Conservation (phyloP, 2,329 filamentous ascomycete species). For the Alternaria alternata region DNA sequence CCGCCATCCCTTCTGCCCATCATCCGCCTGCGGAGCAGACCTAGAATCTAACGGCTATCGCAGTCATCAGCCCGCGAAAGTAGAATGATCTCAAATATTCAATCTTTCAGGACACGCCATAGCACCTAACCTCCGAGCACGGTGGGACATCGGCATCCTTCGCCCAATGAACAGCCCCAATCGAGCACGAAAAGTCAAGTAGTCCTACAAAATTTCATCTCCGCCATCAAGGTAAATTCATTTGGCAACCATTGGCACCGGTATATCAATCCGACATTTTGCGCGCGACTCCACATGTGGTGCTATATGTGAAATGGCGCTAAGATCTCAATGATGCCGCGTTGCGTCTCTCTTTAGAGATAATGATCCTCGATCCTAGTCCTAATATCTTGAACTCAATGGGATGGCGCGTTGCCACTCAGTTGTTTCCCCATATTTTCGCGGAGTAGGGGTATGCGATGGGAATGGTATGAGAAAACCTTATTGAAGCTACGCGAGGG, state of each 20-base stretch:
- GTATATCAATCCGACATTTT: not conserved
- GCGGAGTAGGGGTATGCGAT: not conserved
- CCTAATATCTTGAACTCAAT: not conserved
- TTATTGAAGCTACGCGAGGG: not conserved
- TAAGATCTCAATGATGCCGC: not conserved
- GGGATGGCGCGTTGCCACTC: not conserved
- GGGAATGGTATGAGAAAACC: slow-evolving; percentile 1
- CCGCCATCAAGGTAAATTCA: not conserved
- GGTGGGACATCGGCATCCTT: not conserved
- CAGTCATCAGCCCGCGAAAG: not conserved
- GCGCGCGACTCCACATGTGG: not conserved
- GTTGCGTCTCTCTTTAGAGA: slow-evolving; percentile 1
- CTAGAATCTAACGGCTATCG: not conserved
- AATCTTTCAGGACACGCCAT: not conserved
- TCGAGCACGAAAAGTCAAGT: not conserved
- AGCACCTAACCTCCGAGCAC: not conserved
- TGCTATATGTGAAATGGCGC: not conserved
- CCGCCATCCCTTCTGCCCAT: not conserved
- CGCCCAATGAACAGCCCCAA: not conserved
- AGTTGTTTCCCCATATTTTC: not conserved
- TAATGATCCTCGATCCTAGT: slow-evolving; percentile 3
- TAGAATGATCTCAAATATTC: not conserved
- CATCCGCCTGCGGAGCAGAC: not conserved
- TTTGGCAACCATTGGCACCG: not conserved
- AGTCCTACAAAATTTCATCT: not conserved